phyloP scores from a whole-genome alignment of 2,329 filamentous ascomycete genomes.

The Colletotrichum noveboracense region DNA sequence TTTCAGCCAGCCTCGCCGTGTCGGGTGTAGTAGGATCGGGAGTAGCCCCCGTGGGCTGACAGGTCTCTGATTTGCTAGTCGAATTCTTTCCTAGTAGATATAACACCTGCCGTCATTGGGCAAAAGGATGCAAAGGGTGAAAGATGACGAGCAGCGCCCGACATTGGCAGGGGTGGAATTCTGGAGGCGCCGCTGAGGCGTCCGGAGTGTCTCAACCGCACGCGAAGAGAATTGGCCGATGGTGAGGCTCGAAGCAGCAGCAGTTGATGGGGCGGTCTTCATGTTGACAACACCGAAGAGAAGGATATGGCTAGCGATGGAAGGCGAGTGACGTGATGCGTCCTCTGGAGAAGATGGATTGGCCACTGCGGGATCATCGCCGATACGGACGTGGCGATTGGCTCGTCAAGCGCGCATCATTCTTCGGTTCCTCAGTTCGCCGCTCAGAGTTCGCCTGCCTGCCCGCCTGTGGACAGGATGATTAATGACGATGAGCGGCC shows the following conservation, averaged over 20 bases:
- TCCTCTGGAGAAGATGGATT: neutral
- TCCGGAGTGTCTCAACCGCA: neutral
- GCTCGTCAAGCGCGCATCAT: neutral
- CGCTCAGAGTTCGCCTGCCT: neutral
- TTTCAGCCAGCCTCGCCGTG: neutral
- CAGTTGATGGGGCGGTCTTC: neutral
- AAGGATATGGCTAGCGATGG: neutral
- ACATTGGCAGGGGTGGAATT: neutral
- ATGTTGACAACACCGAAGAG: neutral
- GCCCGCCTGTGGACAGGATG: neutral
- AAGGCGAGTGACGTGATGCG: neutral
- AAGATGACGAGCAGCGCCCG: neutral
- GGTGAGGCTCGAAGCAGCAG: neutral
- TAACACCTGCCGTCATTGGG: neutral
- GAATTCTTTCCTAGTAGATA: neutral
- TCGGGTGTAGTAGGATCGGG: neutral
- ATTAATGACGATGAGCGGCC: constrained; percentile 8
- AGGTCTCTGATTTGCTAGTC: neutral
- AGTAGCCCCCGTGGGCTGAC: neutral
- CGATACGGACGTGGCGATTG: neutral
- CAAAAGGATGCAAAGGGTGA: neutral
- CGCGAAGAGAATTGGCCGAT: neutral
- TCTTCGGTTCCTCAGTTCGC: neutral
- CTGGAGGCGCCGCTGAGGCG: neutral
- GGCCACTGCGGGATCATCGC: neutral